Base-by-base conservation (phyloP, 2,329 filamentous ascomycete genomes). In the Harringtonia aguacate region DNA sequence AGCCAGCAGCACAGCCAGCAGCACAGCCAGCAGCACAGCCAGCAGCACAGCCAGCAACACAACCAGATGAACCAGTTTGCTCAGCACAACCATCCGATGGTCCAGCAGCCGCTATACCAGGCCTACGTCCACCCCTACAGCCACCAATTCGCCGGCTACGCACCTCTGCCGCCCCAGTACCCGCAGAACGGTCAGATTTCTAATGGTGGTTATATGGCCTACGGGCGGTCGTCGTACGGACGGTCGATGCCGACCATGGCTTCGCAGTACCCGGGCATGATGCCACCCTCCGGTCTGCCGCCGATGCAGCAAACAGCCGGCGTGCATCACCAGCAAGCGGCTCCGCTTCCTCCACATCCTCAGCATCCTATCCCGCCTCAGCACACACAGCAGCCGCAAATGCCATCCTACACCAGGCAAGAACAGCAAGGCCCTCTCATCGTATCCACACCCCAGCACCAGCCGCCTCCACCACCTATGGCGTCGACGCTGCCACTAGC, bases 151-250 rank as follows among this genome's bases (percentile, higher is more conserved):
- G 76, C 74, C 20, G 50, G 33, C 55, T 73, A 70, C 49, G 67
- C 70, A 28, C 73, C 70, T 52, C 71, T 79, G 61, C 69, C 75
- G 46, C 72, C 74, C 49, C 76, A 65, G 39, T 77, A 83, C n/a
- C 27, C 34, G 55, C 79, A 77, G 55, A 69, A 65, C 50, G 63
- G 61, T 15, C 64, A 56, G 36, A 67, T 75, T 55, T 58, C 63
- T 8, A 50, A 50, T 18, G 64, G 62, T 24, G 64, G 62, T 24
- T 75, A 73, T 53, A 62, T 70, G 54, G 64, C 67, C 17, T 75
- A 75, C 52, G 68, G 64, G 46, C 61, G 65, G 46, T 60, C 65
- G 44, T 59, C 58, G 12, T 75, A 77, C 52, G 59, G 61, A 31
- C 65, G 68, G 42, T 71, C 71, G 45, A 68, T 71, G 41, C 61